These are phyloP conservation scores for Boletellus deceptivus DNA, from an alignment of 1,284 basidiomycete genomes.

Conservation along the genomic window DNA sequence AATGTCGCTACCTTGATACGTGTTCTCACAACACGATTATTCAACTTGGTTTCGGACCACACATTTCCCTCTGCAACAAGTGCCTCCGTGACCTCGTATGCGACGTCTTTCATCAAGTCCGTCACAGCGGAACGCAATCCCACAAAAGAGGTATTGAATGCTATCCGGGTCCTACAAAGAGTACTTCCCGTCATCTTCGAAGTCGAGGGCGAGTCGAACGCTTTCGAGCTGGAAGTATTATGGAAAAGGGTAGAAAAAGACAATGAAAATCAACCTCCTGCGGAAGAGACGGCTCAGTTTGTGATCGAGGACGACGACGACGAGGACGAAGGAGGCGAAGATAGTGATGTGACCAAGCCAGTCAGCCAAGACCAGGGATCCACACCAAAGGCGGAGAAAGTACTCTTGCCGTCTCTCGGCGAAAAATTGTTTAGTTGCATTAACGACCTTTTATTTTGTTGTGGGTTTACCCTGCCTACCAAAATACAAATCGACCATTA, in stretches of 20 bases:
- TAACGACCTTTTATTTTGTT: slow-evolving; percentile 86
- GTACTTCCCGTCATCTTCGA: slow-evolving; percentile 89
- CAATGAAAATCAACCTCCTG: slow-evolving; percentile 30
- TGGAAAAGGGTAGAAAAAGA: slow-evolving; percentile 65
- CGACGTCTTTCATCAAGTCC: slow-evolving; percentile 64
- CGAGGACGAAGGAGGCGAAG: slow-evolving; percentile 47
- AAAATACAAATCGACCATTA: slow-evolving; percentile 76
- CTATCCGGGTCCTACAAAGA: slow-evolving; percentile 80
- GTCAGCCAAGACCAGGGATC: slow-evolving; percentile 18
- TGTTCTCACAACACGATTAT: slow-evolving; percentile 72
- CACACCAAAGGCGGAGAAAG: slow-evolving; percentile 41
- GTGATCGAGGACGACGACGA: slow-evolving; percentile 79
- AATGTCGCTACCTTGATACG: slow-evolving; percentile 83
- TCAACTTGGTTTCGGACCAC: slow-evolving; percentile 78
- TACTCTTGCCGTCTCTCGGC: slow-evolving; percentile 67
- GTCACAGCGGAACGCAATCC: slow-evolving; percentile 57
- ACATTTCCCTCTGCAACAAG: slow-evolving; percentile 67
- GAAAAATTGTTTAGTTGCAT: slow-evolving; percentile 77
- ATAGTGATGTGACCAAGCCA: slow-evolving; percentile 19
- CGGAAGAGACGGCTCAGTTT: slow-evolving; percentile 56
- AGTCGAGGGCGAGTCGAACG: slow-evolving; percentile 66
- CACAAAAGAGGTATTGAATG: slow-evolving; percentile 85
- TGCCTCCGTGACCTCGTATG: slow-evolving; percentile 61
- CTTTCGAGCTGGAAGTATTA: slow-evolving; percentile 68
- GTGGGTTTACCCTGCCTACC: slow-evolving; percentile 84